These are phyloP conservation scores for Pulveroboletus sp. DNA, from an alignment of 768 basidiomycete genomes.

Conservation along the genomic window DNA sequence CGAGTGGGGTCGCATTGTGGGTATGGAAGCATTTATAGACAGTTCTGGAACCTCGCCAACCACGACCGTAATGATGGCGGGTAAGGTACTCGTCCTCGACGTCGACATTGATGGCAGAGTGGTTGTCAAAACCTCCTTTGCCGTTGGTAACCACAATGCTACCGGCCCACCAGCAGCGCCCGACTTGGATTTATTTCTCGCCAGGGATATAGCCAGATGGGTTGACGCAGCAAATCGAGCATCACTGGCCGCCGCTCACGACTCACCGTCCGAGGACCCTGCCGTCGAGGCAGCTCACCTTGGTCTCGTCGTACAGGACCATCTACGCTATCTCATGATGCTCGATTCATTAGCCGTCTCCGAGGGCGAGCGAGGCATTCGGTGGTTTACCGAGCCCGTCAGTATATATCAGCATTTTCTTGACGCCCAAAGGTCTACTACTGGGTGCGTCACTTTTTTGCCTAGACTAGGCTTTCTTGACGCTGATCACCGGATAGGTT, in stretches of 20 bases:
- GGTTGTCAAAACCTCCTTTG: conserved; percentile 71
- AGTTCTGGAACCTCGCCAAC: conserved; percentile 39
- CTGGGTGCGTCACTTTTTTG: conserved; percentile 13
- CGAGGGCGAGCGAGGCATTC: conserved; percentile 56
- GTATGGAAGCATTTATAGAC: conserved; percentile 76
- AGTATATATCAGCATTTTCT: conserved; percentile 18
- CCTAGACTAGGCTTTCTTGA: not conserved
- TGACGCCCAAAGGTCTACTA: conserved; percentile 13
- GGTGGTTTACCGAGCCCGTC: conserved; percentile 64
- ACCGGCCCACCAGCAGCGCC: conserved; percentile 42
- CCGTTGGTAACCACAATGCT: conserved; percentile 44
- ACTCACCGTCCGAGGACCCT: conserved; percentile 45
- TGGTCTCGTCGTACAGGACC: conserved; percentile 46
- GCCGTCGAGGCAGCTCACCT: conserved; percentile 46
- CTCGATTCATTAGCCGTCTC: conserved; percentile 60
- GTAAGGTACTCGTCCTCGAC: conserved; percentile 78
- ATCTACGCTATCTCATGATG: conserved; percentile 66
- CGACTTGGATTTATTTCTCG: conserved; percentile 59
- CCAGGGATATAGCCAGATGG: conserved; percentile 52
- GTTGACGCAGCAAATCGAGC: conserved; percentile 42
- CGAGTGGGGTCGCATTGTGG: conserved; percentile 58
- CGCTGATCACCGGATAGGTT: conserved; percentile 29
- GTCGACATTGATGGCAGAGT: conserved; percentile 53
- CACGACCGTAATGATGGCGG: conserved; percentile 61
- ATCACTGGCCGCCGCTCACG: conserved; percentile 13